These are phyloP conservation scores for Breynia disticha DNA, from an alignment of 441 rosid genomes.

Conservation along the genomic window DNA sequence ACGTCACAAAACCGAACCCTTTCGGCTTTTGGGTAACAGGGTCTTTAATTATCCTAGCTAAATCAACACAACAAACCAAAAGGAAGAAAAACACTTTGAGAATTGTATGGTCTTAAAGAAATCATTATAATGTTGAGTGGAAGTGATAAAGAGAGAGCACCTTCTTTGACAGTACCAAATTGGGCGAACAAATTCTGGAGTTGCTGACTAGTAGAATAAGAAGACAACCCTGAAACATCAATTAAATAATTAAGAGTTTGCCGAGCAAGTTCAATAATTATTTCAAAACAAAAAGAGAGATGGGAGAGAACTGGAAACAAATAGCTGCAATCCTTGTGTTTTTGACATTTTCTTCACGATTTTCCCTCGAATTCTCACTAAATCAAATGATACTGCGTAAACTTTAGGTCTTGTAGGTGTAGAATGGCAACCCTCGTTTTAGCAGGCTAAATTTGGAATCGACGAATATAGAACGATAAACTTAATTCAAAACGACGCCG, in stretches of 20 bases:
- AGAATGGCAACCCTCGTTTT: too few relatives aligned
- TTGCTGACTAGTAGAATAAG: slow-evolving; percentile 36
- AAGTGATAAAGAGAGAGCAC: slow-evolving; percentile 13
- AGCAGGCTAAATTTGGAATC: too few relatives aligned
- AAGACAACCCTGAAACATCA: slow-evolving; percentile 33
- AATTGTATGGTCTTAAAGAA: too few relatives aligned
- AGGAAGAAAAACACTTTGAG: background rate
- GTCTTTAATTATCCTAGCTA: slow-evolving; percentile 45
- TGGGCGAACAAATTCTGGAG: slow-evolving; percentile 39
- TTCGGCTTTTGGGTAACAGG: slow-evolving; percentile 43
- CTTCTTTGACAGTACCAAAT: slow-evolving; percentile 50
- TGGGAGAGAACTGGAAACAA: slow-evolving; percentile 33
- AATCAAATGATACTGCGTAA: too few relatives aligned
- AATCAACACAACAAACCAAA: background rate
- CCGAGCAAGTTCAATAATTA: too few relatives aligned
- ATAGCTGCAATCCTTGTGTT: slow-evolving; percentile 25
- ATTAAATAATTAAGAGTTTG: background rate
- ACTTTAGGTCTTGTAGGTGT: too few relatives aligned
- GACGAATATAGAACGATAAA: too few relatives aligned
- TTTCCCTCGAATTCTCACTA: background rate
- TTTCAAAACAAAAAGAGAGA: slow-evolving; percentile 6
- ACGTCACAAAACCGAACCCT: slow-evolving; percentile 61
- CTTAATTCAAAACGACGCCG: too few relatives aligned
- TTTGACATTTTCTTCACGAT: slow-evolving; percentile 29
- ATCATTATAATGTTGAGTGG: background rate